Base-by-base conservation (phyloP, 495 filamentous ascomycete species). In the Beverwykella pulmonaria region DNA sequence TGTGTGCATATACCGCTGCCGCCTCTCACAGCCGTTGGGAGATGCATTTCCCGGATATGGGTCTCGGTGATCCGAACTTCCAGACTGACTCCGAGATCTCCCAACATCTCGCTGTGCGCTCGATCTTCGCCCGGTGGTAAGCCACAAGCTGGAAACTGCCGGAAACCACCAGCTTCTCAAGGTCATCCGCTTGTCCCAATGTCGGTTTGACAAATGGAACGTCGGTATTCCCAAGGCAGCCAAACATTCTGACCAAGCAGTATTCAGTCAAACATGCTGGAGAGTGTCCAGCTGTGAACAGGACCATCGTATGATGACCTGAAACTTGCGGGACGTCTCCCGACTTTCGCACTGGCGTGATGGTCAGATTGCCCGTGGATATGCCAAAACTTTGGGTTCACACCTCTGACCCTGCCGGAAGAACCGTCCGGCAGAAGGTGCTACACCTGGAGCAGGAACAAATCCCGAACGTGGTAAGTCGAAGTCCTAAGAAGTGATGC, bases 321-420 rank as follows among this genome's bases (percentile, higher is more conserved):
- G n/a, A n/a, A n/a, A n/a, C n/a, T 10, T 44, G 41, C 56, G 20
- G 41, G 56, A 59, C 56, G 56, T 59, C 56, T 59, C 56, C 56
- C 17, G 56, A 36, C 41, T 47, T 26, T 55, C 20, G n/a, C 19
- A 20, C 19, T 25, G 26, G 2, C 14, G 15, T 22, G 7, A 29
- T 23, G 12, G 53, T 5, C 34, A 34, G 20, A 19, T 29, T 25
- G 9, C 48, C 23, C 19, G 3, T 52, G 26, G 22, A 10, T 25
- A 52, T 52, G 9, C 48, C 48, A 52, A 4, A 26, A 52, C 9
- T 25, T 52, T 52, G 17, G 9, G 26, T 52, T 52, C 19, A n/a
- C 19, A 10, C 44, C 17, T 23, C 6, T 23, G n/a, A 48, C 44
- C 12, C 30, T 12, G 12, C 30, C 30, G 30, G 30, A 12, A 4